Conservation (phyloP, 768 basidiomycete genomes). For the Psilocybe cubensis region DNA sequence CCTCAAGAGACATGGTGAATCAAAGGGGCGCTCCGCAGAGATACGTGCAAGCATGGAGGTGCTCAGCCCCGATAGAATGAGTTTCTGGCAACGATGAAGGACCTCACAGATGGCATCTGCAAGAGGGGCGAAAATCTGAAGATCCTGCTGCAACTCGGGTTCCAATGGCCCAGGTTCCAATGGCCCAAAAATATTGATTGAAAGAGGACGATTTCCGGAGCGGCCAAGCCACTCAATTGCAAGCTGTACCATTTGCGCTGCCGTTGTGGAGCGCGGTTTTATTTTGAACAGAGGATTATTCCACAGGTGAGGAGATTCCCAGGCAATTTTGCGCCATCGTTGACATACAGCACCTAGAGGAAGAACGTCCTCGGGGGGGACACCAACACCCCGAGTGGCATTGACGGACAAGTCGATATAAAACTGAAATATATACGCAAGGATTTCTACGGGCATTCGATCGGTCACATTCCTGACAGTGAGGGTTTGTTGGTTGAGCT, state of each 20-base stretch:
- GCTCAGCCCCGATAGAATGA: too few species aligned
- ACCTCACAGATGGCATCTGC: not conserved
- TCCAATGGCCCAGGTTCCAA: too few species aligned
- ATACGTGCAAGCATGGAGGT: too few species aligned
- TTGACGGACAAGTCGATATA: too few species aligned
- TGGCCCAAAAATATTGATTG: not conserved
- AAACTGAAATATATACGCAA: not conserved
- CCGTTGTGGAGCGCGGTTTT: too few species aligned
- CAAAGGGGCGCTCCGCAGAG: not conserved
- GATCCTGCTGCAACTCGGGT: not conserved
- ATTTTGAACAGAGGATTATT: too few species aligned
- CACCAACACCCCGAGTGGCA: not conserved
- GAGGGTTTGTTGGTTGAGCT: too few species aligned
- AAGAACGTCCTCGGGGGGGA: not conserved
- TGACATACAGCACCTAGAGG: conserved; percentile 12
- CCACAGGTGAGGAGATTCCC: conserved; percentile 15
- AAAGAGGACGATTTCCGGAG: conserved; percentile 4
- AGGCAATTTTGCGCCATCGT: conserved; percentile 13
- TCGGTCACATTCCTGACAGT: too few species aligned
- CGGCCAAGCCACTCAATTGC: conserved; percentile 8
- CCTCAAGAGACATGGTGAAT: not conserved
- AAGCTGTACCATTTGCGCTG: too few species aligned
- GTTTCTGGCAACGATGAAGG: not conserved
- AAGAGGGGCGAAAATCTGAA: not conserved
- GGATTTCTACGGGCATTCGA: not conserved